phyloP scores from a whole-genome alignment of 2,329 filamentous ascomycete genomes.

The Huntiella decipiens region DNA sequence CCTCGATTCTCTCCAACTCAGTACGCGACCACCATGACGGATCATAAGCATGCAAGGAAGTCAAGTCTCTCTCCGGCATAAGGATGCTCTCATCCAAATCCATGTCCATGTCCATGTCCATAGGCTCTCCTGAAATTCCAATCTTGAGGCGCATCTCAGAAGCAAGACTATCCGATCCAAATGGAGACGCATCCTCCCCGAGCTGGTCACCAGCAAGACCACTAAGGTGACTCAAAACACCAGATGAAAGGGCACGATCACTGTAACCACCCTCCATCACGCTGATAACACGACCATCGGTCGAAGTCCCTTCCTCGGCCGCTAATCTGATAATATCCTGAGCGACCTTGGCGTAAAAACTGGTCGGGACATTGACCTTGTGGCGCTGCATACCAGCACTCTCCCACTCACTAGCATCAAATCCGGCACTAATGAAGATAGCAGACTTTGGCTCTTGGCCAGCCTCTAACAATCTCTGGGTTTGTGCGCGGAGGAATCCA shows the following conservation, averaged over 20 bases:
- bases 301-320: constrained; percentile 55
- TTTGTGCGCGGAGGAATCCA: constrained; percentile 54
- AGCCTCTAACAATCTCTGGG: constrained; percentile 39
- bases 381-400: constrained; percentile 86
- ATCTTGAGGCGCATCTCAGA: constrained; percentile 39
- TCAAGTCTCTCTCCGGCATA: constrained; percentile 14
- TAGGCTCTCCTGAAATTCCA: constrained; percentile 15
- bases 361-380: constrained; percentile 85
- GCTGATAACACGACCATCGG: constrained; percentile 74
- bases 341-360: constrained; percentile 86
- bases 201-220: constrained; percentile 47
- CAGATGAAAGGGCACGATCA: constrained; percentile 72
- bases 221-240: constrained; percentile 75
- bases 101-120: background rate
- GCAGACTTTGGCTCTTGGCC: constrained; percentile 56
- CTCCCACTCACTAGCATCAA: constrained; percentile 94
- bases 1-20: constrained; percentile 52
- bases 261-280: constrained; percentile 94
- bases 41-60: constrained; percentile 33
- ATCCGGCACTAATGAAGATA: constrained; percentile 89
- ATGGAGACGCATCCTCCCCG: constrained; percentile 13
- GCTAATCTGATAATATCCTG: constrained; percentile 69
- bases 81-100: background rate
- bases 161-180: constrained; percentile 23
- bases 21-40: constrained; percentile 50